These are phyloP conservation scores for Calocybe gangraenosa DNA, from an alignment of 768 basidiomycete genomes.

Conservation along the genomic window DNA sequence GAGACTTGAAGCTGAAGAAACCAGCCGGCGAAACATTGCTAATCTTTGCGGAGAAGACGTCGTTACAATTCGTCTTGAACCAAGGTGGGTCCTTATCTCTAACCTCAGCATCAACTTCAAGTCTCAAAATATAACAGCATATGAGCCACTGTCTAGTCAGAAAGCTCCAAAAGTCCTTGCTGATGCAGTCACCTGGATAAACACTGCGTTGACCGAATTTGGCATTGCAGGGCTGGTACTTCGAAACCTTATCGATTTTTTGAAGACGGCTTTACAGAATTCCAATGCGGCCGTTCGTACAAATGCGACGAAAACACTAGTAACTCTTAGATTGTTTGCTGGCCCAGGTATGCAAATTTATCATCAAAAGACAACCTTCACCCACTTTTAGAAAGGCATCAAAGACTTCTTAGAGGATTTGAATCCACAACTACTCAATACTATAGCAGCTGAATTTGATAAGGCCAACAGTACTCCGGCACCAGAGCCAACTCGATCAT, in stretches of 20 bases:
- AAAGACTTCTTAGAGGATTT: slow-evolving; percentile 91
- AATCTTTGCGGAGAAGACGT: slow-evolving; percentile 86
- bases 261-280: slow-evolving; percentile 83
- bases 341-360: slow-evolving; percentile 60
- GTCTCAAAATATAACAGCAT: slow-evolving; percentile 48
- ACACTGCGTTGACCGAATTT: slow-evolving; percentile 82
- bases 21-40: slow-evolving; percentile 87
- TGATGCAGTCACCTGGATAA: slow-evolving; percentile 87
- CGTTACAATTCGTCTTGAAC: slow-evolving; percentile 87
- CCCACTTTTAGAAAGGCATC: slow-evolving; percentile 52
- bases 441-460: slow-evolving; percentile 89
- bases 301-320: slow-evolving; percentile 88
- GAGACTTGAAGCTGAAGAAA: slow-evolving; percentile 95
- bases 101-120: neutral
- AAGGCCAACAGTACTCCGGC: slow-evolving; percentile 77
- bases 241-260: slow-evolving; percentile 82
- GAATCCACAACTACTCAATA: slow-evolving; percentile 88
- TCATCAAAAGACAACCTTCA: neutral
- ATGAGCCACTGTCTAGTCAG: slow-evolving; percentile 90
- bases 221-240: slow-evolving; percentile 85
- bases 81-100: slow-evolving; percentile 54
- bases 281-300: slow-evolving; percentile 93
- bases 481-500: slow-evolving; percentile 76
- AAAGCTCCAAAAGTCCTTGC: slow-evolving; percentile 97
- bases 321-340: slow-evolving; percentile 88